Conservation (phyloP, 2,329 filamentous ascomycete species). For the Stylonectria norvegica region DNA sequence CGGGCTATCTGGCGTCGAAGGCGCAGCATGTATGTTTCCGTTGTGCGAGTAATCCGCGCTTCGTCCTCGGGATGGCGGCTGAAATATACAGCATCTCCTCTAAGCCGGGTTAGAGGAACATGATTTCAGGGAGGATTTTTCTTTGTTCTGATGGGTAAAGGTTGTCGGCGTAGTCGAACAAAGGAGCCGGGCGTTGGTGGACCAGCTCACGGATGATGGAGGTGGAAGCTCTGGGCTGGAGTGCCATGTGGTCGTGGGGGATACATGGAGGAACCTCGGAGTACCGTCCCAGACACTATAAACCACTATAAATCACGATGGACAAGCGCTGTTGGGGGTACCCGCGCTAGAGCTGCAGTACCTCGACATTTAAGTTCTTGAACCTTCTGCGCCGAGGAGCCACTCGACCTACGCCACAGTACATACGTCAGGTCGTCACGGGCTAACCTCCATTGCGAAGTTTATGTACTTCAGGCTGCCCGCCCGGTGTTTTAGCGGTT, state of each 20-base stretch:
- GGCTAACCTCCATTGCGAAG: no score
- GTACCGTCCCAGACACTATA: constrained; percentile 4
- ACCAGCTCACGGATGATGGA: constrained; percentile 6
- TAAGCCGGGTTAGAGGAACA: constrained; percentile 11
- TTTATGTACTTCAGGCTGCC: not conserved
- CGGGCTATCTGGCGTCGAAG: constrained; percentile 6
- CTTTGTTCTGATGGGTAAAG: not conserved
- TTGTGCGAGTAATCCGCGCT: constrained; percentile 15
- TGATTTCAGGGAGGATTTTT: constrained; percentile 4
- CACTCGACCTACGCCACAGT: not conserved
- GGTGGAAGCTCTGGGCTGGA: constrained; percentile 13
- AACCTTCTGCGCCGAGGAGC: not conserved
- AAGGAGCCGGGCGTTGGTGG: constrained; percentile 18
- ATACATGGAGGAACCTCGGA: not conserved
- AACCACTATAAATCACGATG: no score
- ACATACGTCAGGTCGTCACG: not conserved
- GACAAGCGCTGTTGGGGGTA: no score
- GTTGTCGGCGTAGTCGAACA: constrained; percentile 8
- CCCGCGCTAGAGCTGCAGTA: not conserved
- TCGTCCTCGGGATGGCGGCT: constrained; percentile 8
- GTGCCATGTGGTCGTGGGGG: constrained; percentile 20
- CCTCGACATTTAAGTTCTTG: not conserved
- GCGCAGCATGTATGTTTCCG: constrained; percentile 12
- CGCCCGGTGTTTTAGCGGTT: constrained; percentile 5
- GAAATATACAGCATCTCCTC: constrained; percentile 16